Conservation (phyloP, 2,329 filamentous ascomycete species). For the Septoria petroselini region DNA sequence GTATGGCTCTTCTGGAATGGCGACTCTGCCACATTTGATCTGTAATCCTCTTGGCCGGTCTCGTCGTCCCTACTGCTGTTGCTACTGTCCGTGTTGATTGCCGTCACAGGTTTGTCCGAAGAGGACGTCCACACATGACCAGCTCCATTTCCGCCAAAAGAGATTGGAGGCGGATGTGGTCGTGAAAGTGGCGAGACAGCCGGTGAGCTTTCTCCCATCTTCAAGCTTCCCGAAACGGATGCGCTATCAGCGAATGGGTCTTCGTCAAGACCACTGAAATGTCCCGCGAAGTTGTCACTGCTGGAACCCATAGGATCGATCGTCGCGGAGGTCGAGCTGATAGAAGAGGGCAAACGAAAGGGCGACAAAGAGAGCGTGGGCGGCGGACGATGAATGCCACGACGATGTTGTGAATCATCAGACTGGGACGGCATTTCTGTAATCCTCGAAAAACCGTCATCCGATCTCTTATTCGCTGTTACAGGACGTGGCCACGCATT, state of each 20-base stretch:
- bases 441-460: constrained; percentile 3
- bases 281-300: constrained; percentile 11
- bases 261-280: constrained; percentile 19
- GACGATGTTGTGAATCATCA: neutral
- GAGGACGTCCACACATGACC: neutral
- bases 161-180: neutral
- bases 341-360: neutral
- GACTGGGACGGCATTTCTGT: constrained; percentile 8
- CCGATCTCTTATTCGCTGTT: neutral
- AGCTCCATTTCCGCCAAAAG: neutral
- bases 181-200: constrained; percentile 1
- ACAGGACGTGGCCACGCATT: neutral
- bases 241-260: constrained; percentile 20
- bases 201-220: neutral
- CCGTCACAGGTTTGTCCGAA: neutral
- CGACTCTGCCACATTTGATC: too few relatives aligned
- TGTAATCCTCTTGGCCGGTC: neutral
- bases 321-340: neutral
- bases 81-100: constrained; percentile 1
- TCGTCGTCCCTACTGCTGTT: neutral
- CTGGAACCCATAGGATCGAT: neutral
- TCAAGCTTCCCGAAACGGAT: neutral
- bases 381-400: neutral
- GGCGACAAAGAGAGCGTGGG: neutral
- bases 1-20: too few relatives aligned